A percentile compares a stretch with the other conserved stretches of the same genome.
Evolutionary conservation across 1,139 yeast genomes (phyloP).

Genomic region (Yamadazyma diospyri): DNA sequence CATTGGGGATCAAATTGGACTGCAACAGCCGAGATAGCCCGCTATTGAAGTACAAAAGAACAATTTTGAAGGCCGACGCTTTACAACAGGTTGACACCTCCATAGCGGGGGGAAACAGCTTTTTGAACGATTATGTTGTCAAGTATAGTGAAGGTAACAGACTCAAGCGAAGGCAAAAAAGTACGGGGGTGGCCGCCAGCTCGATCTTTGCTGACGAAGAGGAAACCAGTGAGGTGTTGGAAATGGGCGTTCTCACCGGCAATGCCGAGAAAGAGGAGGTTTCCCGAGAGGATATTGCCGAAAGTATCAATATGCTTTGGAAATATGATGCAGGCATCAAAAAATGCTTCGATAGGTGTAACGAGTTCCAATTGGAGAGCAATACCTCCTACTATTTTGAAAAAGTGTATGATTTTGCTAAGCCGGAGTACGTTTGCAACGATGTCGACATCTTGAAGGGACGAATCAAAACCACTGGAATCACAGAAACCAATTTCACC

Average conservation of each 20-base stretch:
- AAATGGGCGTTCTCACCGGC: not conserved
- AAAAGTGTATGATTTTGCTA: conserved; percentile 59
- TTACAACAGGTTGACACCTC: conserved; percentile 60
- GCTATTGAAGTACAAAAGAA: conserved; percentile 44
- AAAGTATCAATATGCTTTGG: conserved; percentile 70
- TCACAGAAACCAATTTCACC: conserved; percentile 79
- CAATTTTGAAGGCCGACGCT: conserved; percentile 54
- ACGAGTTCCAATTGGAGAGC: conserved; percentile 80
- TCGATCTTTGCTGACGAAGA: conserved; percentile 31
- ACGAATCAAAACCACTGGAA: conserved; percentile 92
- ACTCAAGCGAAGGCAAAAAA: conserved; percentile 44
- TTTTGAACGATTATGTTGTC: conserved; percentile 60
- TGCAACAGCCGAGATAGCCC: conserved; percentile 51
- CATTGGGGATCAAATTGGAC: conserved; percentile 53
- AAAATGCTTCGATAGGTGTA: conserved; percentile 57
- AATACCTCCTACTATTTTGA: conserved; percentile 78
- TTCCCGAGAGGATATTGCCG: conserved; percentile 50
- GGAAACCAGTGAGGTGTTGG: not conserved
- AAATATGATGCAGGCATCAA: conserved; percentile 60
- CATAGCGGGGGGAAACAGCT: conserved; percentile 65
- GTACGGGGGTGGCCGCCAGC: conserved; percentile 54
- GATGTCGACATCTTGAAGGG: conserved; percentile 87
- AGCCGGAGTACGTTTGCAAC: conserved; percentile 62
- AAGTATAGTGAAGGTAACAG: conserved; percentile 58
- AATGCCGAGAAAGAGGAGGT: conserved; percentile 7